phyloP scores from a whole-genome alignment of 2,329 filamentous ascomycete genomes.

The Botrytis galanthina region DNA sequence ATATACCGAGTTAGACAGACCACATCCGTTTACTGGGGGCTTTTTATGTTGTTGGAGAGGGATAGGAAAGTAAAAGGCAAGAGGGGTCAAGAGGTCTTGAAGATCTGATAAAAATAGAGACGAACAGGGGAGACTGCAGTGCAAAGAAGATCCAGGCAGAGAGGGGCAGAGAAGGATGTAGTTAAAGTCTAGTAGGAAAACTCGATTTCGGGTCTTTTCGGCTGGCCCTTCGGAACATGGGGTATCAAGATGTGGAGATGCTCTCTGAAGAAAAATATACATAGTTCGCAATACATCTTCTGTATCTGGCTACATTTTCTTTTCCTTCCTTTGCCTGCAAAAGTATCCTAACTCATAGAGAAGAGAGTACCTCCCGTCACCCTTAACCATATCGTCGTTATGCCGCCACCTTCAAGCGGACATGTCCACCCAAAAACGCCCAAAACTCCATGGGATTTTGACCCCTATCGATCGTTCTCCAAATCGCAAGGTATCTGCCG shows the following conservation, averaged over 20 bases:
- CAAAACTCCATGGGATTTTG: conserved; percentile 12
- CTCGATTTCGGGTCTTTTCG: conserved; percentile 5
- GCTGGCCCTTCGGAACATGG: background rate
- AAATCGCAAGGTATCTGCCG: background rate
- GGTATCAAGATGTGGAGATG: conserved; percentile 12
- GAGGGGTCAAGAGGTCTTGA: background rate
- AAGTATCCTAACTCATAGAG: background rate
- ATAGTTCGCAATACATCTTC: background rate
- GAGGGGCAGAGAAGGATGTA: background rate
- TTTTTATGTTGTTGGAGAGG: background rate
- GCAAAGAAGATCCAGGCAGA: background rate
- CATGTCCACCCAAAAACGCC: conserved; percentile 9
- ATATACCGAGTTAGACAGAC: background rate
- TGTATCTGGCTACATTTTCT: background rate
- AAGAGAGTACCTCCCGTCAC: background rate
- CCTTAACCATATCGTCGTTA: background rate
- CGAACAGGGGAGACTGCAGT: background rate
- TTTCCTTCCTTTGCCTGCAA: background rate
- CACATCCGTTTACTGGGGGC: background rate
- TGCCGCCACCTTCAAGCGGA: background rate
- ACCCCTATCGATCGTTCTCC: conserved; percentile 3
- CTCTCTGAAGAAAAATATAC: background rate
- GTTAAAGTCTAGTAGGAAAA: background rate
- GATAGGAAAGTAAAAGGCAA: background rate
- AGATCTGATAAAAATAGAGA: background rate